Conservation (phyloP, 208 protist genomes). For the Leptomonas pyrrhocoris region DNA sequence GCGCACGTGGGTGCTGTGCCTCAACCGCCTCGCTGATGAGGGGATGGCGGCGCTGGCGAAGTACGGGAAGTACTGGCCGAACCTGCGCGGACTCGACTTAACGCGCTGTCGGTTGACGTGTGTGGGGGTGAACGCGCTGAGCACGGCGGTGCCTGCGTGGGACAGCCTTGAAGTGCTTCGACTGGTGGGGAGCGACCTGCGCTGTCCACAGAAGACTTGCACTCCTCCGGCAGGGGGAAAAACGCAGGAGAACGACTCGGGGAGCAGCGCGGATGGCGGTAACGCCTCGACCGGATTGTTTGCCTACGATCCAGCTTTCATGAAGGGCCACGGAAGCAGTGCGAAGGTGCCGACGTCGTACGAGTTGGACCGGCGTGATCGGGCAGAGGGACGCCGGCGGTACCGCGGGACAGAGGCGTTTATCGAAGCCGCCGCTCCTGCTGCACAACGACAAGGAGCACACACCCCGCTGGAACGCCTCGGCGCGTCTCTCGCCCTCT, state of each 20-base stretch:
- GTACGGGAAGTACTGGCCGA: conserved; percentile 51
- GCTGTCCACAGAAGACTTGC: conserved; percentile 3
- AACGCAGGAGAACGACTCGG: not conserved
- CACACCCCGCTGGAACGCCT: conserved; percentile 38
- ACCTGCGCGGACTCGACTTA: conserved; percentile 58
- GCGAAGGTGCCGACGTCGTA: conserved; percentile 74
- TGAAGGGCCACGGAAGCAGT: conserved; percentile 39
- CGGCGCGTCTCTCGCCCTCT: conserved; percentile 60
- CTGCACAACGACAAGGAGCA: not conserved
- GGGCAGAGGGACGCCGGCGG: conserved; percentile 53
- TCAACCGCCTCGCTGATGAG: conserved; percentile 65
- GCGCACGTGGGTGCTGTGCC: conserved; percentile 46
- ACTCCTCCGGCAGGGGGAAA: too few relatives aligned
- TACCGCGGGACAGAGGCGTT: conserved; percentile 54
- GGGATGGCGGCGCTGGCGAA: conserved; percentile 36
- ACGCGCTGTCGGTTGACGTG: conserved; percentile 76
- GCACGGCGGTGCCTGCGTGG: conserved; percentile 34
- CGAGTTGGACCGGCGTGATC: conserved; percentile 75
- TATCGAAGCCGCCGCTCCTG: not conserved
- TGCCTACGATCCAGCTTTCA: conserved; percentile 65
- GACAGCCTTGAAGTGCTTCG: conserved; percentile 43
- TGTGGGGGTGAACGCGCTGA: conserved; percentile 35
- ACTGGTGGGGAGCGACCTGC: conserved; percentile 75
- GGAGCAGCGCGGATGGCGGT: not conserved
- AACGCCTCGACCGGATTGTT: conserved; percentile 42